Conservation (phyloP, 371 early-diverging fungal species). For the Rhizomucor miehei region DNA sequence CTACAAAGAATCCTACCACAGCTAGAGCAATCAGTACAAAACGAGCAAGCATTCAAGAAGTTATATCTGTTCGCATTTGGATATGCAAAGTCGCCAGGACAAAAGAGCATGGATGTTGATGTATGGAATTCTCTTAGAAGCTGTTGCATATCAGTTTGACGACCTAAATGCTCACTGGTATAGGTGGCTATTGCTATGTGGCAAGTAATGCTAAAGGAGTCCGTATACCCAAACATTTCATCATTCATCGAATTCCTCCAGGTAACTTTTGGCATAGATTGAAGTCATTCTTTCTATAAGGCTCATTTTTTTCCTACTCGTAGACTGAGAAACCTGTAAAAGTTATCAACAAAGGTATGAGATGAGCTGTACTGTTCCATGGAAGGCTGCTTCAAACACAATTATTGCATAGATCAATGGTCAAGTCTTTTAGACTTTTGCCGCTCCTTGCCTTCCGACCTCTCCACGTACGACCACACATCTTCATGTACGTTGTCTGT, state of each 20-base stretch:
- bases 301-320: neutral
- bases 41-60: conserved; percentile 18
- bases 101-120: conserved; percentile 45
- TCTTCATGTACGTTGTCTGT: conserved; percentile 33
- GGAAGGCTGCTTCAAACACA: neutral
- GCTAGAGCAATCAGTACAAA: conserved; percentile 7
- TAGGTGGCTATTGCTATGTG: conserved; percentile 39
- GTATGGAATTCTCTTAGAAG: conserved; percentile 8
- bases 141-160: neutral
- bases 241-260: conserved; percentile 32
- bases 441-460: conserved; percentile 25
- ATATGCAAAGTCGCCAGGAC: conserved; percentile 31
- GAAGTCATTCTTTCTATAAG: neutral
- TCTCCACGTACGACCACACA: conserved; percentile 29
- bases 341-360: conserved; percentile 39
- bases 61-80: conserved; percentile 32
- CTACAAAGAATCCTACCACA: conserved; percentile 11
- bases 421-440: conserved; percentile 38
- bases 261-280: conserved; percentile 11
- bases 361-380: too few species aligned
- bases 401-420: conserved; percentile 36
- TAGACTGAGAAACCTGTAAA: conserved; percentile 36
- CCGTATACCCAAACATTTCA: conserved; percentile 20
- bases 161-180: neutral
- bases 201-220: conserved; percentile 21